These are phyloP conservation scores for Suhomyces canberraensis DNA, from an alignment of 805 yeast species.

Conservation along the genomic window DNA sequence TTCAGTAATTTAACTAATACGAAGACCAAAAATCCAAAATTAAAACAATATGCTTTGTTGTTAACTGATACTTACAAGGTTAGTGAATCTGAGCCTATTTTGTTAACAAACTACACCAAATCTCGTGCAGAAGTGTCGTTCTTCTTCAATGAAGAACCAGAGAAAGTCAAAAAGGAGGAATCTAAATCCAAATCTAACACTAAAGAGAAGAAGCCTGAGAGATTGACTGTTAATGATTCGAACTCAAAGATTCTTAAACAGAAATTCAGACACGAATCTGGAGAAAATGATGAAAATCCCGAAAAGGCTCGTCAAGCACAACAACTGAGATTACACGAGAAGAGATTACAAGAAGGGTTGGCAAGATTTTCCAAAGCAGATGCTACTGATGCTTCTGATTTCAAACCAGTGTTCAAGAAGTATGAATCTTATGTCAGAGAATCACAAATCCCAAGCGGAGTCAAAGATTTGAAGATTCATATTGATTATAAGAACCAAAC, in stretches of 20 bases:
- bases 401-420: constrained; percentile 75
- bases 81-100: constrained; percentile 55
- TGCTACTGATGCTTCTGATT: constrained; percentile 60
- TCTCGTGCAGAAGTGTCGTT: constrained; percentile 73
- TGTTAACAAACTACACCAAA: constrained; percentile 74
- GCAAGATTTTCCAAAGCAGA: constrained; percentile 78
- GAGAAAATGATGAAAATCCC: constrained; percentile 60
- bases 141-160: constrained; percentile 71
- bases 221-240: constrained; percentile 26
- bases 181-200: constrained; percentile 34
- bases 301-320: constrained; percentile 79
- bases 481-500: constrained; percentile 88
- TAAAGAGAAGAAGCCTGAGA: constrained; percentile 20
- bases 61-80: constrained; percentile 80
- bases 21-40: constrained; percentile 43
- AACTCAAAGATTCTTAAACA: constrained; percentile 72
- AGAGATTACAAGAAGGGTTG: constrained; percentile 82
- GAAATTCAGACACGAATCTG: constrained; percentile 74
- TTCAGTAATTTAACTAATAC: constrained; percentile 59
- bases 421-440: constrained; percentile 94
- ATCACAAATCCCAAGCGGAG: constrained; percentile 81
- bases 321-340: constrained; percentile 79
- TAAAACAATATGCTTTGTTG: constrained; percentile 64
- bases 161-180: constrained; percentile 20
- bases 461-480: constrained; percentile 79